Conservation (phyloP, 306 rosid genomes). For the Ochetophila trinervis region DNA sequence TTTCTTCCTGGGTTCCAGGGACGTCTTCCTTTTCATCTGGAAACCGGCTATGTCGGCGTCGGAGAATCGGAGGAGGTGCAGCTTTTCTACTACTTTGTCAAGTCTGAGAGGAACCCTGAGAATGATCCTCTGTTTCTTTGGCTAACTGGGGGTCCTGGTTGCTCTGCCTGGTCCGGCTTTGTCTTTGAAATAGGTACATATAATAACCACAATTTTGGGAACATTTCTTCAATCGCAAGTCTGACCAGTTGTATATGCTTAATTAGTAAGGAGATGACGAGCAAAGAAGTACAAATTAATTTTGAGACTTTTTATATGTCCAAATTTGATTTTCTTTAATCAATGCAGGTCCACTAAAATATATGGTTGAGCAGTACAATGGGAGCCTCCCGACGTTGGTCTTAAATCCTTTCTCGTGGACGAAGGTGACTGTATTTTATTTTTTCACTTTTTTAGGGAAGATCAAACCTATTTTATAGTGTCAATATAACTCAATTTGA, state of each 20-base stretch:
- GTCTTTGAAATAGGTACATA: constrained; percentile 46
- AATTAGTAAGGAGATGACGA: no score
- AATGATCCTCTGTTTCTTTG: constrained; percentile 65
- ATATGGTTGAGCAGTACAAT: constrained; percentile 32
- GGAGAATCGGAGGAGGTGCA: constrained; percentile 57
- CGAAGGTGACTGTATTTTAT: constrained; percentile 27
- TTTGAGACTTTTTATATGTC: neutral
- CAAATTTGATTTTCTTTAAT: no score
- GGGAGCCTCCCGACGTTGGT: constrained; percentile 52
- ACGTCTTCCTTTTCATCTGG: constrained; percentile 50
- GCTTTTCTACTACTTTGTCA: constrained; percentile 55
- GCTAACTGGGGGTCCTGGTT: constrained; percentile 79
- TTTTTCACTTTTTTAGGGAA: no score
- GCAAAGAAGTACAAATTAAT: no score
- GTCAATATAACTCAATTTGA: no score
- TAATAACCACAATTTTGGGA: no score
- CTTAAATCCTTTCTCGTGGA: constrained; percentile 57
- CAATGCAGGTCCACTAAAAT: constrained; percentile 44
- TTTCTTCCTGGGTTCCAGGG: constrained; percentile 66
- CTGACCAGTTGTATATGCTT: no score
- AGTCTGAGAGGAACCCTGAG: constrained; percentile 54
- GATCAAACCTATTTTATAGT: no score
- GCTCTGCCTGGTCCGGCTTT: constrained; percentile 52
- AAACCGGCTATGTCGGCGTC: constrained; percentile 32
- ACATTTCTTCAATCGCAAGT: no score